phyloP scores from a whole-genome alignment of 805 yeast genomes.

The Cyberlindnera mississippiensis region DNA sequence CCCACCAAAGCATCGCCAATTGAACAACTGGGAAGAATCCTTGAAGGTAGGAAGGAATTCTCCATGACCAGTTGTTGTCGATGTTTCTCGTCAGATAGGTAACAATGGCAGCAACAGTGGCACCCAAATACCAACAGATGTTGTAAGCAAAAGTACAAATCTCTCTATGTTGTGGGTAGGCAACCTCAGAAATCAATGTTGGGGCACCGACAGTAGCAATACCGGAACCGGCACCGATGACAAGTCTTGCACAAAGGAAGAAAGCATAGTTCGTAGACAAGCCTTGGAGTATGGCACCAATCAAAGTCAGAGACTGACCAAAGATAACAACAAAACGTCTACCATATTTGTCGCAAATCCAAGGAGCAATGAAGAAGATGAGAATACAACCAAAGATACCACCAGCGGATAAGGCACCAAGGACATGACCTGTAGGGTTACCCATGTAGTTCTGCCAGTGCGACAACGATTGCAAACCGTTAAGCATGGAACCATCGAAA shows the following conservation, averaged over 20 bases:
- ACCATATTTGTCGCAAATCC: constrained; percentile 36
- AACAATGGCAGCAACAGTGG: constrained; percentile 38
- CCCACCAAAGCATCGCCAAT: constrained; percentile 30
- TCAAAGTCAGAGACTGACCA: constrained; percentile 19
- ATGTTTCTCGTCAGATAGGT: constrained; percentile 28
- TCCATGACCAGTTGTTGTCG: constrained; percentile 41
- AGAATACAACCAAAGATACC: constrained; percentile 37
- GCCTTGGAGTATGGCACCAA: constrained; percentile 27
- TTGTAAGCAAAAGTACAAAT: constrained; percentile 41
- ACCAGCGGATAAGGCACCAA: constrained; percentile 41
- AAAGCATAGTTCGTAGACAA: constrained; percentile 28
- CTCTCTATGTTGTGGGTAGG: constrained; percentile 45
- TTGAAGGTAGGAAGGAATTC: constrained; percentile 51
- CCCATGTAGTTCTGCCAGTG: constrained; percentile 38
- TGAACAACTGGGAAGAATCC: constrained; percentile 44
- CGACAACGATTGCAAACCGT: constrained; percentile 42
- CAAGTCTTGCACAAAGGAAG: constrained; percentile 32
- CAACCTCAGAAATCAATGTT: constrained; percentile 45
- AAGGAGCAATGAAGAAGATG: constrained; percentile 29
- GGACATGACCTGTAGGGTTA: constrained; percentile 33
- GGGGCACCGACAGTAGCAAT: constrained; percentile 40
- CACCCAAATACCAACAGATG: constrained; percentile 49
- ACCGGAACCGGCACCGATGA: constrained; percentile 46
- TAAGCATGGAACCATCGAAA: constrained; percentile 45
- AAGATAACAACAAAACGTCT: constrained; percentile 29